phyloP scores from a whole-genome alignment of 352 stramenopile genomes.

The Pythium graminicola region DNA sequence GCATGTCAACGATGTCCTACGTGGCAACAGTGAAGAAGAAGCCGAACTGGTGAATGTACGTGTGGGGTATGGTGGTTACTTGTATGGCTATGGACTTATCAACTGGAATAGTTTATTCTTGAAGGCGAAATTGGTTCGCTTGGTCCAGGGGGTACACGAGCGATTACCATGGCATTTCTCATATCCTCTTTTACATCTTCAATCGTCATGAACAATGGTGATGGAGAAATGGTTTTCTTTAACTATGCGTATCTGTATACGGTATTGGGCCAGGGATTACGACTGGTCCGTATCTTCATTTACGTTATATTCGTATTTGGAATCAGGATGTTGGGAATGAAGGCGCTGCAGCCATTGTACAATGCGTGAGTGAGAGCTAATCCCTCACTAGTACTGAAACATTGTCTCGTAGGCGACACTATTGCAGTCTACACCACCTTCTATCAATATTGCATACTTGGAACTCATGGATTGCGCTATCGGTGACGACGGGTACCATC shows the following conservation, averaged over 20 bases:
- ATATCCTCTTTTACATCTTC: slow-evolving; percentile 51
- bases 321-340: slow-evolving; percentile 75
- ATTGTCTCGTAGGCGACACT: slow-evolving; percentile 33
- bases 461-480: slow-evolving; percentile 78
- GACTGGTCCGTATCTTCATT: slow-evolving; percentile 51
- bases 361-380: too few relatives aligned
- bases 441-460: slow-evolving; percentile 67
- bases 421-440: slow-evolving; percentile 32
- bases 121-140: slow-evolving; percentile 61
- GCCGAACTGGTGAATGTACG: slow-evolving; percentile 60
- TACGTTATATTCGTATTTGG: slow-evolving; percentile 77
- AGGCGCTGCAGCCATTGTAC: slow-evolving; percentile 59
- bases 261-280: slow-evolving; percentile 55
- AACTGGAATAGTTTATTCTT: slow-evolving; percentile 52
- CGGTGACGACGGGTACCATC: slow-evolving; percentile 34
- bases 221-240: slow-evolving; percentile 30
- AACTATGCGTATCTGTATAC: slow-evolving; percentile 32
- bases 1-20: slow-evolving; percentile 64
- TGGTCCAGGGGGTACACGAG: slow-evolving; percentile 53
- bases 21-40: slow-evolving; percentile 51
- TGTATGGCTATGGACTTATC: background rate
- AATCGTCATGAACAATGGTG: background rate
- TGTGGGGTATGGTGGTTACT: background rate
- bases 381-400: background rate
- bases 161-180: slow-evolving; percentile 63